Base-by-base conservation (phyloP, 2,329 filamentous ascomycete genomes). In the Aspergillus bombycis region DNA sequence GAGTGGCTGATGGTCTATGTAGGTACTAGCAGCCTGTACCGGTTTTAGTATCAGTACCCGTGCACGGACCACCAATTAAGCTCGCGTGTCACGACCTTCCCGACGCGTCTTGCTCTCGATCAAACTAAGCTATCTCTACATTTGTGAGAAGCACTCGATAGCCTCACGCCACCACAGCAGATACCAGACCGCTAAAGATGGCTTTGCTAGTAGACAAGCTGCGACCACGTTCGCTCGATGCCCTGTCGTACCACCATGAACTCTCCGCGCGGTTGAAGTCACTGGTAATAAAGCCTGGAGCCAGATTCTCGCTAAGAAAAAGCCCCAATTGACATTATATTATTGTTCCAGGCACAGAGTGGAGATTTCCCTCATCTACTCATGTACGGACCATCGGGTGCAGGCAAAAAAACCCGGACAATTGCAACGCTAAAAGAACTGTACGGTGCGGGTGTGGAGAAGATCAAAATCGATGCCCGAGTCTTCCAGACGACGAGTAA, bases 401-500 rank as follows among this genome's bases (percentile, higher is more conserved):
- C 95, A 6, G 95, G 95, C 69, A 99, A 99, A 80, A 99, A 99
- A 81, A 99, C 95, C 1, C 90, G 95, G 50, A 96, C 98, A 69
- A 93, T 97, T 21, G 94, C 95, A 19, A 98, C 94, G 0, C 83
- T 99, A 4, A 96, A 97, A 78, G 94, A 97, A 75, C 86, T 99
- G 9, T 99, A 95, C 78, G 95, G 95, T 0, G 90, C 94, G 0
- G 94, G 95, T 50, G 95, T 97, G n/a, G 96, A 99, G 76, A 98
- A 97, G 85, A 99, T 99, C 85, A 98, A 98, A 83, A 98, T 99
- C 80, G 95, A 99, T 76, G 92, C 93, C 14, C 91, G 95, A 68
- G 91, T 97, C 63, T 99, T 99, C 82, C 94, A 97, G 80, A 98
- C 95, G 1, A 94, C 89, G 26, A 91, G 90, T 75, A 98, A 97